phyloP scores from a whole-genome alignment of 176 grass and related monocot species.

The Olyra latifolia region DNA sequence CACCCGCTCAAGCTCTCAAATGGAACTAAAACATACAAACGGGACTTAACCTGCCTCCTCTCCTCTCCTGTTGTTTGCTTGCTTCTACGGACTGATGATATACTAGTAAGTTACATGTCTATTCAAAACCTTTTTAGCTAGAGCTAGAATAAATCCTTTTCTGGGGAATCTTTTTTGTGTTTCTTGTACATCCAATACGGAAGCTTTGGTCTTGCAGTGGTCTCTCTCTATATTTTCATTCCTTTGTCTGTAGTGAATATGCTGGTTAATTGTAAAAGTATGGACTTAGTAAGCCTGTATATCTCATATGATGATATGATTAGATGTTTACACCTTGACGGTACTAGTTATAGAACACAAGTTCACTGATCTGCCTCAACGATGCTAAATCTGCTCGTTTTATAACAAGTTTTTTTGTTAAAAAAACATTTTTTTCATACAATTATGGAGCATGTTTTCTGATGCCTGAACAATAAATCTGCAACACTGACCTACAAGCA shows the following conservation, averaged over 20 bases:
- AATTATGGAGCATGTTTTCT: not conserved
- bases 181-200: not conserved
- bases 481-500: too few species aligned
- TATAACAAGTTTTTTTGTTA: not conserved
- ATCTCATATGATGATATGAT: not conserved
- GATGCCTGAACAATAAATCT: not conserved
- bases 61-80: constrained; percentile 12
- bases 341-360: not conserved
- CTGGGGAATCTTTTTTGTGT: not conserved
- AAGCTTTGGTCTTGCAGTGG: constrained; percentile 7
- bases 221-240: not conserved
- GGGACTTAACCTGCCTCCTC: not conserved
- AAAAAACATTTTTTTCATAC: not conserved
- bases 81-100: constrained; percentile 28
- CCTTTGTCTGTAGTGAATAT: not conserved
- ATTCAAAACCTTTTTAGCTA: constrained; percentile 4
- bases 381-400: not conserved
- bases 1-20: not conserved
- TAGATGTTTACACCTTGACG: not conserved
- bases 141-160: not conserved
- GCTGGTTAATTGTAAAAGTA: not conserved
- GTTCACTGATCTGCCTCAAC: not conserved
- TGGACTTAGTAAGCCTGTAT: not conserved
- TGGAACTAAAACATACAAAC: too few species aligned
- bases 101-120: constrained; percentile 23